A percentile compares a stretch with the other conserved stretches of the same genome.
These are phyloP conservation scores for Aspergillus steynii DNA, from an alignment of 495 filamentous ascomycete species.

Conservation along the genomic window DNA sequence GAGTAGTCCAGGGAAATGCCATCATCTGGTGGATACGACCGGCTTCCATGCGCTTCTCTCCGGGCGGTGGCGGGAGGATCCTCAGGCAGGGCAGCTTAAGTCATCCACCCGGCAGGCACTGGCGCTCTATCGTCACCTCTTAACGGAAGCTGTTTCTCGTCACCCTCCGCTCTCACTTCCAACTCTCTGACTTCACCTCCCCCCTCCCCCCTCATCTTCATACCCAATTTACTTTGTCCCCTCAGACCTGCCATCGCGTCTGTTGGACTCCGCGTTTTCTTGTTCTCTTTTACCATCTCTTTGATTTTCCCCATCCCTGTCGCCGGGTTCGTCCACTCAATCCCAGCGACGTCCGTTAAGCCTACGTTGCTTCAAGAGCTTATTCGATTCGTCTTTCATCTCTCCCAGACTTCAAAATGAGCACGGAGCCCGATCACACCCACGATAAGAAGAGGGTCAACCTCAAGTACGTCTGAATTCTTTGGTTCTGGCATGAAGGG, in stretches of 20 bases:
- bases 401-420: conserved; percentile 49
- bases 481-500: conserved; percentile 10
- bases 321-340: conserved; percentile 15
- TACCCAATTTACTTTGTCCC: conserved; percentile 14
- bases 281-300: conserved; percentile 7
- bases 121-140: conserved; percentile 42
- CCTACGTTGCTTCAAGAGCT: conserved; percentile 25
- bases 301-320: conserved; percentile 11
- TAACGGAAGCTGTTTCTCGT: conserved; percentile 39
- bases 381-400: conserved; percentile 7
- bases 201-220: conserved; percentile 22
- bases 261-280: conserved; percentile 12
- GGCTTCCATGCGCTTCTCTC: conserved; percentile 44
- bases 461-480: conserved; percentile 65
- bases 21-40: conserved; percentile 23
- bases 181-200: conserved; percentile 21
- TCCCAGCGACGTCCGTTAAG: conserved; percentile 17
- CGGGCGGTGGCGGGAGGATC: conserved; percentile 28
- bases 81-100: conserved; percentile 31
- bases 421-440: conserved; percentile 70
- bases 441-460: conserved; percentile 85
- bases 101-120: conserved; percentile 30
- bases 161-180: conserved; percentile 24
- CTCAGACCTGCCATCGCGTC: conserved; percentile 32
- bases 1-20: no score